Percentiles rank a stretch among this genome's conserved stretches.
phyloP scores from a whole-genome alignment of 768 basidiomycete genomes.

The Kwoniella mangroviensis region DNA sequence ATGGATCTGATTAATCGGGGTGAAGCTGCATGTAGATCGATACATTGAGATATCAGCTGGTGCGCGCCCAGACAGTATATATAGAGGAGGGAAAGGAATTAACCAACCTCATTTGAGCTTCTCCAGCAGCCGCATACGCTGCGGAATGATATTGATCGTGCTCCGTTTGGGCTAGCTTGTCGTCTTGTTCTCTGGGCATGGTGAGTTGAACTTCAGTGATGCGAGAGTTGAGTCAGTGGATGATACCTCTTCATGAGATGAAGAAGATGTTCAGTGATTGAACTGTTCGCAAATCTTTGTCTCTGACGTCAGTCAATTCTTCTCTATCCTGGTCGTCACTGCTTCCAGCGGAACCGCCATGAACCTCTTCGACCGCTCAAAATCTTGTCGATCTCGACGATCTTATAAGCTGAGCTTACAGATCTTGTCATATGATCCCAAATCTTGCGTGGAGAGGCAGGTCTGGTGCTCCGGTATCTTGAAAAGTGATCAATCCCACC shows the following conservation, averaged over 20 bases:
- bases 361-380: too few relatives aligned
- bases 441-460: too few relatives aligned
- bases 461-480: too few relatives aligned
- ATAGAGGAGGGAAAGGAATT: not conserved
- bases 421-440: too few relatives aligned
- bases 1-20: conserved; percentile 50
- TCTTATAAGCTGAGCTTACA: too few relatives aligned
- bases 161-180: conserved; percentile 27
- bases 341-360: not conserved
- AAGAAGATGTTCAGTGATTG: not conserved
- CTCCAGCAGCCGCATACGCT: conserved; percentile 41
- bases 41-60: not conserved
- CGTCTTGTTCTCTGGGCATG: conserved; percentile 24
- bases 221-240: not conserved
- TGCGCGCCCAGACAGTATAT: not conserved
- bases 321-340: not conserved
- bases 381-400: not conserved
- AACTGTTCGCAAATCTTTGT: not conserved
- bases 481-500: too few relatives aligned
- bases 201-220: not conserved
- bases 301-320: conserved; percentile 5
- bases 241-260: not conserved
- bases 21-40: conserved; percentile 37
- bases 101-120: conserved; percentile 49
- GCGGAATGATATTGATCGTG: conserved; percentile 38